phyloP scores from a whole-genome alignment of 2,329 filamentous ascomycete genomes.

The Sporothrix humicola region DNA sequence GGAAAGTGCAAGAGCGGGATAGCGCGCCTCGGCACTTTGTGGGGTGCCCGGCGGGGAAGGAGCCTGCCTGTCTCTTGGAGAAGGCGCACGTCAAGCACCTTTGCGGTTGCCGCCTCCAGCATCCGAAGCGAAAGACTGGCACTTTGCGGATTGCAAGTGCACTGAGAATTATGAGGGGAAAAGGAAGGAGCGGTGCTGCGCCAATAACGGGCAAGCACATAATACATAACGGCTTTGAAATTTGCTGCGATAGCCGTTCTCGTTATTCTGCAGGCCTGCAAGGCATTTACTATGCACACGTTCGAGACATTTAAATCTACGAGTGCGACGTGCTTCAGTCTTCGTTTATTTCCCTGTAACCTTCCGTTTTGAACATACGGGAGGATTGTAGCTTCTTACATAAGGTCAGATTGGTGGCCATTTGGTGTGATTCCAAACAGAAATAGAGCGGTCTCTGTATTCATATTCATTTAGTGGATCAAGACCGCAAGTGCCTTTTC shows the following conservation, averaged over 20 bases:
- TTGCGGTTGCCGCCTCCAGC: neutral
- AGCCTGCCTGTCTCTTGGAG: neutral
- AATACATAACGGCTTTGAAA: neutral
- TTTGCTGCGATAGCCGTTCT: neutral
- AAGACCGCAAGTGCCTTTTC: neutral
- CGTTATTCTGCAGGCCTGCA: too few species aligned
- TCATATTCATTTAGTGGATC: neutral
- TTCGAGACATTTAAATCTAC: too few species aligned
- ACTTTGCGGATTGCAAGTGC: neutral
- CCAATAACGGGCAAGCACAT: neutral
- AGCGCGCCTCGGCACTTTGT: conserved; percentile 27
- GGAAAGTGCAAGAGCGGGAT: neutral
- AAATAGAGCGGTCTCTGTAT: too few species aligned
- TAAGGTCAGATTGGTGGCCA: neutral
- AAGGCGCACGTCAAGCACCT: neutral
- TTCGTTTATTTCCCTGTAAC: neutral
- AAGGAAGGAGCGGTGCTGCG: neutral
- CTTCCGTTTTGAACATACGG: neutral
- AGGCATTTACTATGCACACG: too few species aligned
- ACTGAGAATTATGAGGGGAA: neutral
- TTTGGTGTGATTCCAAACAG: too few species aligned
- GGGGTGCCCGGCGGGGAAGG: neutral
- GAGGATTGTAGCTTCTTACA: neutral
- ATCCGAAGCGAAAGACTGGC: neutral
- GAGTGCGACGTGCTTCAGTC: neutral